Conservation (phyloP, 495 filamentous ascomycete genomes). For the Amphirosellinia nigrospora region DNA sequence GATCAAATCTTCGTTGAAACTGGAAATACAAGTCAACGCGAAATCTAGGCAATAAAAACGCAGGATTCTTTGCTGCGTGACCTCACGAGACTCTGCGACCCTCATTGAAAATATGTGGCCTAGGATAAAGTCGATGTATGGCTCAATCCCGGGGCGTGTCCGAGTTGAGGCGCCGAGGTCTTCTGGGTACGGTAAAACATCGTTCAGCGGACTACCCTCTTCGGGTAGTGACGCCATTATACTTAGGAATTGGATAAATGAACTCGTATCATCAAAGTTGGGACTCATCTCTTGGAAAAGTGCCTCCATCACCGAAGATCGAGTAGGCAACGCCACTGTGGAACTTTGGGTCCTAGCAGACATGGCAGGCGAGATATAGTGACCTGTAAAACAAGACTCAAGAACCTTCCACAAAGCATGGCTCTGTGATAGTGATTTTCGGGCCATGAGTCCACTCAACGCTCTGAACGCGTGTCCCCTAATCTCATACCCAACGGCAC, state of each 20-base stretch:
- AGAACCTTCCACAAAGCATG: constrained; percentile 71
- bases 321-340: constrained; percentile 28
- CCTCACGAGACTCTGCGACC: constrained; percentile 63
- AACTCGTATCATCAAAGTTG: constrained; percentile 79
- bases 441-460: constrained; percentile 68
- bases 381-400: constrained; percentile 73
- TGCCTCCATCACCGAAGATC: constrained; percentile 57
- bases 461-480: constrained; percentile 76
- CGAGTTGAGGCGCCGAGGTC: constrained; percentile 78
- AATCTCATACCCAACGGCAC: constrained; percentile 72
- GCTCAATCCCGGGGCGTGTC: constrained; percentile 80
- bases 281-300: constrained; percentile 65
- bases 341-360: constrained; percentile 29
- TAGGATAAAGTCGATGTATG: constrained; percentile 88
- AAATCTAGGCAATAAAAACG: constrained; percentile 81
- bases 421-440: constrained; percentile 64
- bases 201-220: constrained; percentile 64
- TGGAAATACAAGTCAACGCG: constrained; percentile 71
- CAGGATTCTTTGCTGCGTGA: constrained; percentile 69
- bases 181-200: constrained; percentile 86
- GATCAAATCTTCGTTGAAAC: constrained; percentile 92
- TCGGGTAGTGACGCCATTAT: constrained; percentile 68
- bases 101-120: constrained; percentile 72
- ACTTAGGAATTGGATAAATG: constrained; percentile 77
- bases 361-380: constrained; percentile 44